phyloP scores from a whole-genome alignment of 768 basidiomycete genomes.

The Pulveroboletus ravenelii region DNA sequence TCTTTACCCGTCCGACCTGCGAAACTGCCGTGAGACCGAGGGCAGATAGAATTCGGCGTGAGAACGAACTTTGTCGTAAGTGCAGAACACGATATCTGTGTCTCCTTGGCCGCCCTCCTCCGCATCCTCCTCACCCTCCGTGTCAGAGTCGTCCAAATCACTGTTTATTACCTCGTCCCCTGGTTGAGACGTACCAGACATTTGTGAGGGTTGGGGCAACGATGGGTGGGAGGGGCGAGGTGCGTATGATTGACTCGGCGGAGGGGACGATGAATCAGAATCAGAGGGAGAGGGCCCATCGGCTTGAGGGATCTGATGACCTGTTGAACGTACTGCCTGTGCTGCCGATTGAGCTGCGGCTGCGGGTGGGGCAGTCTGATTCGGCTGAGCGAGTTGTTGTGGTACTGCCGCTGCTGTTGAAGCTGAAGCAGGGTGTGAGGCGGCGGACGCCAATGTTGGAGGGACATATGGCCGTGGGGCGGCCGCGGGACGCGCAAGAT shows the following conservation, averaged over 20 bases:
- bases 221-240: slow-evolving; percentile 73
- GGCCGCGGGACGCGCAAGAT: slow-evolving; percentile 21
- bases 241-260: slow-evolving; percentile 56
- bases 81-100: slow-evolving; percentile 94
- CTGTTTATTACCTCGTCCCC: slow-evolving; percentile 91
- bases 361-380: slow-evolving; percentile 9
- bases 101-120: slow-evolving; percentile 73
- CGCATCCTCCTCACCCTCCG: slow-evolving; percentile 77
- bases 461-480: slow-evolving; percentile 23
- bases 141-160: slow-evolving; percentile 93
- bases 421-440: slow-evolving; percentile 12
- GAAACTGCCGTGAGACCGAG: not conserved
- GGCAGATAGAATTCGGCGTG: not conserved
- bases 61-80: slow-evolving; percentile 85
- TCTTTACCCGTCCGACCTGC: slow-evolving; percentile 98
- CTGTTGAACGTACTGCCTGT: slow-evolving; percentile 18
- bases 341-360: slow-evolving; percentile 13
- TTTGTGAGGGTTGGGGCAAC: slow-evolving; percentile 56
- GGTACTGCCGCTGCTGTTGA: slow-evolving; percentile 9
- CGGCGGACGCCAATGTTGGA: slow-evolving; percentile 19
- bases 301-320: slow-evolving; percentile 62
- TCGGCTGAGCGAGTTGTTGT: slow-evolving; percentile 17
- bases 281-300: slow-evolving; percentile 71
- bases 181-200: slow-evolving; percentile 32
- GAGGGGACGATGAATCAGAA: slow-evolving; percentile 67